Evolutionary conservation across 352 stramenopile species (phyloP), one percentile per base, ranked within the genome.

Genomic region (Aphanomyces euteiches): DNA sequence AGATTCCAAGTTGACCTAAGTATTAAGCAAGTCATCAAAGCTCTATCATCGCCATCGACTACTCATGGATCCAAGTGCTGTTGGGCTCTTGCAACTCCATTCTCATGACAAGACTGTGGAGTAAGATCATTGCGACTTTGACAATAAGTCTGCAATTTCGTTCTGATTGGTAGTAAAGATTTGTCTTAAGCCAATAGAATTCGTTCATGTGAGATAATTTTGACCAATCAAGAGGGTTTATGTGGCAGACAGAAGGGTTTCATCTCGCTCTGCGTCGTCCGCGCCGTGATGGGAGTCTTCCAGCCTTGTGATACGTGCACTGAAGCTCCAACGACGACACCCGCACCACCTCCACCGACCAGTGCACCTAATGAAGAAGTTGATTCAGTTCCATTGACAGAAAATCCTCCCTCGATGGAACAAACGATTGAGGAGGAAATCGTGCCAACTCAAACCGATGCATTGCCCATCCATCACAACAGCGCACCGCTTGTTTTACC

Each of bases 251-350:
- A 12, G 43, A n/a, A n/a, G 43, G 43, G 43, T 50, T 12, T 50
- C 43, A 50, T 50, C 43, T 19, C 50, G 19, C 50, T 36, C 21
- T 66, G 28, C 28, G 2, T 28, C 28, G 28, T 28, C 28, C 28
- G 28, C 28, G 28, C 28, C 15, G 13, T 13, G 6, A 67, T 67
- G 59, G 59, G 59, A 10, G 17, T 45, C 17, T 67, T 67, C 41
- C 59, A 67, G 59, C 21, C 41, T n/a, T 67, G 59, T 36, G 59
- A 67, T 12, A 54, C 59, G 7, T 67, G 59, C 40, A 56, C 59
- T 10, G 40, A 19, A 2, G 38, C 38, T 7, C 37, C 37, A 8
- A 15, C 38, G n/a, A 50, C 57, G 37, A 66, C 57, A 48, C 28
- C 28, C 2, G 28, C 2, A 28, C 28, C 28, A 28, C 2, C 28